Percentiles rank a stretch among this genome's conserved stretches.
Evolutionary conservation across 345 rosid species (phyloP).

Genomic region (Atalantia buxifolia): DNA sequence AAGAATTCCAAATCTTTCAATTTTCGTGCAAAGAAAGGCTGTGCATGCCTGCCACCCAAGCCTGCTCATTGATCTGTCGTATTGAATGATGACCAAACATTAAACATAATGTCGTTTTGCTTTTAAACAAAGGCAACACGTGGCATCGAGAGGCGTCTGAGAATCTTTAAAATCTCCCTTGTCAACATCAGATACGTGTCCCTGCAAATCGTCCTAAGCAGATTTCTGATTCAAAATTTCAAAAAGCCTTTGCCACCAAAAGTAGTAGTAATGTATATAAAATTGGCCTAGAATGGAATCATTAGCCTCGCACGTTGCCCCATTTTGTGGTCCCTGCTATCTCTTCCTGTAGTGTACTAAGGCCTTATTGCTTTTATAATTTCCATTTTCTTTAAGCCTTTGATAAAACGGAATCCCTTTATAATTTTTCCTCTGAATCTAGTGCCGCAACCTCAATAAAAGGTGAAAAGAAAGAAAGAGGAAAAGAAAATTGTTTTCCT

Average conservation of each 20-base stretch:
- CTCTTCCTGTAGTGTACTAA: neutral
- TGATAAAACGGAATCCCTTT: too few species aligned
- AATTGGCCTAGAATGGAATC: neutral
- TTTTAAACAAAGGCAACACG: conserved; percentile 6
- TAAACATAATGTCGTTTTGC: neutral
- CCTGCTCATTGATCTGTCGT: neutral
- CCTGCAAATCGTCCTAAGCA: neutral
- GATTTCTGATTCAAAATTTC: neutral
- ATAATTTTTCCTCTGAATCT: neutral
- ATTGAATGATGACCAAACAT: neutral
- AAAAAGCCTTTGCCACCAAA: neutral
- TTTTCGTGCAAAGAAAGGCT: neutral
- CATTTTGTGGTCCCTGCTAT: neutral
- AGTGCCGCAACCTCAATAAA: neutral
- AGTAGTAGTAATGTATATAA: too few species aligned
- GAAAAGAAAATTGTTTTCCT: too few species aligned
- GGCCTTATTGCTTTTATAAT: neutral
- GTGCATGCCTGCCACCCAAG: conserved; percentile 1
- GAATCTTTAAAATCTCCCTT: neutral
- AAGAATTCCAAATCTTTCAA: too few species aligned
- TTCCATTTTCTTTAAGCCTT: neutral
- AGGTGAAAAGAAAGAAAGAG: too few species aligned
- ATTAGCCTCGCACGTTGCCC: neutral
- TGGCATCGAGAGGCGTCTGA: neutral
- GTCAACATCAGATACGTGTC: conserved; percentile 5